Percentiles rank a stretch among this genome's conserved stretches.
Evolutionary conservation across 176 grass and related monocot genomes (phyloP).

Genomic region (Triticum urartu): DNA sequence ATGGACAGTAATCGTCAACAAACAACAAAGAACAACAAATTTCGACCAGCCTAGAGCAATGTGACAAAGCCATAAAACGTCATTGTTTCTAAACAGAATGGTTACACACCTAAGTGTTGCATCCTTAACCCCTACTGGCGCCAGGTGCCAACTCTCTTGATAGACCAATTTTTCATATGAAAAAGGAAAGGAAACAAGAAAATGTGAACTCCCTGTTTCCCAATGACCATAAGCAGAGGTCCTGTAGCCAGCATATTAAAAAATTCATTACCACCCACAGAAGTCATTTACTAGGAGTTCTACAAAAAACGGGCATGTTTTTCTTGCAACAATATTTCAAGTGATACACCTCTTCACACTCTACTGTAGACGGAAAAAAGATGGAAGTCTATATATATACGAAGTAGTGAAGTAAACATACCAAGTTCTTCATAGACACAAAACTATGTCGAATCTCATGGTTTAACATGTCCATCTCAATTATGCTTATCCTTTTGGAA

Average conservation of each 20-base stretch:
- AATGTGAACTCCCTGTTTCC: background rate
- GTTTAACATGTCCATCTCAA: slow-evolving; percentile 79
- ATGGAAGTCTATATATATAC: slow-evolving; percentile 16
- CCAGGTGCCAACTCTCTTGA: slow-evolving; percentile 5
- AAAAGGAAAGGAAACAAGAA: background rate
- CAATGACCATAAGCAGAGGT: background rate
- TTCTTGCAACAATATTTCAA: background rate
- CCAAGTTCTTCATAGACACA: slow-evolving; percentile 70
- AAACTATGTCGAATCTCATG: slow-evolving; percentile 72
- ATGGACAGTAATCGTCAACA: slow-evolving; percentile 1
- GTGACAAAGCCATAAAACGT: background rate
- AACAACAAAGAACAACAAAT: slow-evolving; percentile 10
- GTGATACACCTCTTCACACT: background rate
- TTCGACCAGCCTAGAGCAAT: background rate
- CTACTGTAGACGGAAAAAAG: background rate
- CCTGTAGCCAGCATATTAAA: background rate
- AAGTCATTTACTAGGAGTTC: background rate
- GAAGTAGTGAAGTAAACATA: slow-evolving; percentile 33
- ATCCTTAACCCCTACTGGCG: background rate
- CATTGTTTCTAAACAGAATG: background rate
- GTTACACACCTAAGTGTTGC: background rate
- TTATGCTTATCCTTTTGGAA: slow-evolving; percentile 78
- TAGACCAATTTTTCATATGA: background rate
- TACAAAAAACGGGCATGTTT: background rate
- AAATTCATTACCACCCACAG: background rate